Conservation (phyloP, 768 basidiomycete species). For the Rubroboletus satanas region DNA sequence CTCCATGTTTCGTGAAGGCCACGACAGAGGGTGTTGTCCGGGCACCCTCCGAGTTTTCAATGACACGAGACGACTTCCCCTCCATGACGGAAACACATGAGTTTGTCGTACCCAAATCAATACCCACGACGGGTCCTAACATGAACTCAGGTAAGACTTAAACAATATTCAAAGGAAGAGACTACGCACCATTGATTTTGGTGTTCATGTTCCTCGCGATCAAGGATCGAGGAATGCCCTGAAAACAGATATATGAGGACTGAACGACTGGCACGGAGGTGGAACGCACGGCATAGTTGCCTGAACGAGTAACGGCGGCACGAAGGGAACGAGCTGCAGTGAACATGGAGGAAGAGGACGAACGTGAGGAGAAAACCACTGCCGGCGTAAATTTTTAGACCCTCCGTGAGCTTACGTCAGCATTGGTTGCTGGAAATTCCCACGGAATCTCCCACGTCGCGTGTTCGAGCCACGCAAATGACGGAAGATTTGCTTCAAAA, state of each 20-base stretch:
- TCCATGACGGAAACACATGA: constrained; percentile 95
- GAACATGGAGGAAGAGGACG: constrained; percentile 62
- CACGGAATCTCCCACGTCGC: constrained; percentile 9
- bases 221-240: constrained; percentile 67
- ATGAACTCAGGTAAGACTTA: neutral
- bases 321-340: constrained; percentile 63
- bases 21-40: constrained; percentile 98
- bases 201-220: constrained; percentile 94
- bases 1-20: constrained; percentile 97
- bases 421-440: constrained; percentile 15
- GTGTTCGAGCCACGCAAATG: constrained; percentile 2
- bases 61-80: constrained; percentile 89
- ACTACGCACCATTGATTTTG: constrained; percentile 75
- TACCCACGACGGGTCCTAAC: constrained; percentile 86
- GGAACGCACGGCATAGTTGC: constrained; percentile 58
- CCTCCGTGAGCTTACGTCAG: constrained; percentile 31
- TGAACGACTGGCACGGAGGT: neutral
- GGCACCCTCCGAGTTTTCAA: constrained; percentile 97
- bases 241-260: constrained; percentile 6
- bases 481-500: neutral
- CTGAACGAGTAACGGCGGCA: constrained; percentile 53
- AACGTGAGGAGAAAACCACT: constrained; percentile 30
- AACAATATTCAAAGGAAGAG: neutral
- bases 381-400: constrained; percentile 44
- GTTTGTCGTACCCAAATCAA: constrained; percentile 93